Evolutionary conservation across 306 rosid genomes (phyloP), one percentile per base, ranked within the genome.

Genomic region (Vicia sativa): DNA sequence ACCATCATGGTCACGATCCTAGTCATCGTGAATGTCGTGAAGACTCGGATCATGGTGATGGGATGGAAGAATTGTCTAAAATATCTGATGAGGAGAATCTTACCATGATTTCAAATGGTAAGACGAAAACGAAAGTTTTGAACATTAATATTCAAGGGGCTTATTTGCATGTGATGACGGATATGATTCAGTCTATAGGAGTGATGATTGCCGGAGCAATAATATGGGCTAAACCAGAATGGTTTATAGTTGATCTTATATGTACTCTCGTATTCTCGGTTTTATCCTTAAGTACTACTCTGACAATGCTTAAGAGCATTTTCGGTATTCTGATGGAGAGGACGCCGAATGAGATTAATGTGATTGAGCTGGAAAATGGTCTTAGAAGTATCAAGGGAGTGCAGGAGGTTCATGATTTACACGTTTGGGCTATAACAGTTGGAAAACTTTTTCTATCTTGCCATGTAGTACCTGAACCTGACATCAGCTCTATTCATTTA

Each of bases 141-240:
- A 83, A 87, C 89, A 86, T 93, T 74, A 93, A 93, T 72, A 28
- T 93, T 28, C 91, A 90, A 77, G 99, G 99, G 35, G 99, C 99
- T 13, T 90, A 93, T 81, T 76, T 93, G 71, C 99, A 93, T 84
- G 92, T 88, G 19, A 78, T 90, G 69, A 74, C 89, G 5, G 99
- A 93, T 82, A 75, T 93, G 95, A 88, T 93, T 71, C 99, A 93
- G 74, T 90, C 97, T 49, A 19, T 88, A 11, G 99, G 99, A 58
- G 99, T 93, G 80, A 93, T 93, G 97, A 77, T 90, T 62, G 90
- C 90, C 5, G 99, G 95, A 78, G 96, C 83, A 38, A 49, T 90
- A 66, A 86, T 90, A 38, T 90, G 96, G 97, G 82, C 62, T 1
- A 71, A 80, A 80, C 97, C 99, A 6, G 75, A 76, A 39, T 93